A percentile compares a stretch with the other conserved stretches of the same genome.
phyloP scores from a whole-genome alignment of 768 basidiomycete species.

The Exsudoporus frostii region DNA sequence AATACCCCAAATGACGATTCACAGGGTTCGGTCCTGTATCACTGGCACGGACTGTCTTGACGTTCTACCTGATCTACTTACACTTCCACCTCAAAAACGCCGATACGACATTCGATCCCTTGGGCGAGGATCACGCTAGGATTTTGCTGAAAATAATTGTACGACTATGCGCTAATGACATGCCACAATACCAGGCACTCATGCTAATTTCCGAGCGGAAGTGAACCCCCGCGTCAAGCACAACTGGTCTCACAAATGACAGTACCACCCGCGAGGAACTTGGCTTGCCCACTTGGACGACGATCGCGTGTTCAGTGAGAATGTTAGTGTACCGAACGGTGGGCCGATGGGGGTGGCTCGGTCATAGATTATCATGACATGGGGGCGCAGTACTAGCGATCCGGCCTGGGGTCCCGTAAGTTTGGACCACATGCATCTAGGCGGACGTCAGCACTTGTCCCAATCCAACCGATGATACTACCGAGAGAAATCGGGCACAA shows the following conservation, averaged over 20 bases:
- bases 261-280: background rate
- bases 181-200: background rate
- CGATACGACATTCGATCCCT: background rate
- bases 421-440: too few species aligned
- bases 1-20: background rate
- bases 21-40: constrained; percentile 66
- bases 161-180: background rate
- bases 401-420: too few species aligned
- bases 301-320: background rate
- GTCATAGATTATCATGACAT: too few species aligned
- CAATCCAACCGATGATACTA: too few species aligned
- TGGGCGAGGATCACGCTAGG: background rate
- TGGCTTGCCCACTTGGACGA: background rate
- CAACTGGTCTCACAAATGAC: background rate
- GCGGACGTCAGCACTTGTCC: too few species aligned
- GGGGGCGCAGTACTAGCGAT: too few species aligned
- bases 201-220: background rate
- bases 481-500: too few species aligned
- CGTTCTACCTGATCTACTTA: background rate
- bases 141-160: background rate
- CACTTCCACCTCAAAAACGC: background rate
- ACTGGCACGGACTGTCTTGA: constrained; percentile 58
- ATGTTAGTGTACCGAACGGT: too few species aligned
- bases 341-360: too few species aligned
- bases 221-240: background rate